phyloP scores from a whole-genome alignment of 495 filamentous ascomycete genomes.

The Penicillium paradoxum region DNA sequence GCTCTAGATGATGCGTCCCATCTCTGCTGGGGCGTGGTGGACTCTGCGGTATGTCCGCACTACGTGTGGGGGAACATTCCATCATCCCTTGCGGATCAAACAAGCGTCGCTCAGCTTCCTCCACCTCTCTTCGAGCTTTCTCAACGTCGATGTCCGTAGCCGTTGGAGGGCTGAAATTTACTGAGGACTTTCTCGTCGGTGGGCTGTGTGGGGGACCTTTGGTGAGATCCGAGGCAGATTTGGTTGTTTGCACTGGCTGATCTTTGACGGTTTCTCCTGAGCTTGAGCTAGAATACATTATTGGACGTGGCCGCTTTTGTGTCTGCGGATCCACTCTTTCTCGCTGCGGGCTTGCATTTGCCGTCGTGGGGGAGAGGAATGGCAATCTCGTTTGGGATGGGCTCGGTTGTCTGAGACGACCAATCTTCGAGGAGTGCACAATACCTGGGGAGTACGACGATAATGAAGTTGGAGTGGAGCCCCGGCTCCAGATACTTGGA shows the following conservation, averaged over 20 bases:
- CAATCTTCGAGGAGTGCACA: conserved; percentile 54
- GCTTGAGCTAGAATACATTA: not conserved
- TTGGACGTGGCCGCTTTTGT: conserved; percentile 47
- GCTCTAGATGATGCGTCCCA: conserved; percentile 63
- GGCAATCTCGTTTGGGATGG: conserved; percentile 64
- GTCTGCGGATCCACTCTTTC: conserved; percentile 58
- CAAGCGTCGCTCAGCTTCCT: conserved; percentile 24
- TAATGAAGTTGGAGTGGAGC: conserved; percentile 91
- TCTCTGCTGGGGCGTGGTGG: conserved; percentile 70
- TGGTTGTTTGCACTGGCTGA: not conserved
- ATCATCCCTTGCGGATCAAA: conserved; percentile 9
- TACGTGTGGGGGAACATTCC: not conserved
- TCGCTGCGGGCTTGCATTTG: conserved; percentile 54
- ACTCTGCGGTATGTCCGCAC: conserved; percentile 10
- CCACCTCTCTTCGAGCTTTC: conserved; percentile 20
- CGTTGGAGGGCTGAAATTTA: conserved; percentile 39
- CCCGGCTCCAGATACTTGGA: conserved; percentile 80
- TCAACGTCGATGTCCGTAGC: conserved; percentile 22
- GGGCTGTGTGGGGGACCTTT: conserved; percentile 52
- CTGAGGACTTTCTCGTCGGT: conserved; percentile 59
- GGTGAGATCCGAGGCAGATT: not conserved
- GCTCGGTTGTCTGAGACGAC: conserved; percentile 58
- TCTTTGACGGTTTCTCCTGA: not conserved
- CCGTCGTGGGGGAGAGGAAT: conserved; percentile 42
- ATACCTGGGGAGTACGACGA: conserved; percentile 92